A percentile compares a stretch with the other conserved stretches of the same genome.
phyloP scores from a whole-genome alignment of 2,329 filamentous ascomycete species.

The Diaporthe sp. region DNA sequence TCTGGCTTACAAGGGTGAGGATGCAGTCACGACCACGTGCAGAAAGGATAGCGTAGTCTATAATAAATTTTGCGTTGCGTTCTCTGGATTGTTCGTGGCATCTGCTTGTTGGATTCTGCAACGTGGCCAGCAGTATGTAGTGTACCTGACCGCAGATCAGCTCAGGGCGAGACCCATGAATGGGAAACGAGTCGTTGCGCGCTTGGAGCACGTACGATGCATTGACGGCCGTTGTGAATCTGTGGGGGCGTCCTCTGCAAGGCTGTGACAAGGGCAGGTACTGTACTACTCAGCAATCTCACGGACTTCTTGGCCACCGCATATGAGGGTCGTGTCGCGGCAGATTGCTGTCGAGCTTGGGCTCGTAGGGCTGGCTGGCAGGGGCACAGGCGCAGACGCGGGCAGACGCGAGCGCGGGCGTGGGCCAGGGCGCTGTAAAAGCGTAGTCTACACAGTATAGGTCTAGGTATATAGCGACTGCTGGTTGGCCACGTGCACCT shows the following conservation, averaged over 20 bases:
- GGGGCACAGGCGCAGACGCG: slow-evolving; percentile 3
- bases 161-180: not conserved
- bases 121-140: slow-evolving; percentile 6
- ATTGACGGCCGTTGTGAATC: slow-evolving; percentile 16
- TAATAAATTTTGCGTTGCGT: slow-evolving; percentile 10
- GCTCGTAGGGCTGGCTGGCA: slow-evolving; percentile 28
- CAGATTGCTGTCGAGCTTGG: not conserved
- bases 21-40: not conserved
- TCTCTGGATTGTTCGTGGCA: not conserved
- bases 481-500: slow-evolving; percentile 11
- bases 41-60: slow-evolving; percentile 8
- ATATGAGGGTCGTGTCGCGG: slow-evolving; percentile 13
- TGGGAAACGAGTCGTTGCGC: slow-evolving; percentile 22
- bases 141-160: not conserved
- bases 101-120: not conserved
- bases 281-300: not conserved
- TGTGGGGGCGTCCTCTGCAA: slow-evolving; percentile 13
- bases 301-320: not conserved
- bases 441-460: not conserved
- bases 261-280: not conserved
- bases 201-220: slow-evolving; percentile 14
- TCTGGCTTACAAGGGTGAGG: not conserved
- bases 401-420: not conserved
- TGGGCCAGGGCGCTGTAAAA: not conserved
- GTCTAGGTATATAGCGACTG: not conserved